These are phyloP conservation scores for Syzygium grande DNA, from an alignment of 345 rosid species.

Conservation along the genomic window DNA sequence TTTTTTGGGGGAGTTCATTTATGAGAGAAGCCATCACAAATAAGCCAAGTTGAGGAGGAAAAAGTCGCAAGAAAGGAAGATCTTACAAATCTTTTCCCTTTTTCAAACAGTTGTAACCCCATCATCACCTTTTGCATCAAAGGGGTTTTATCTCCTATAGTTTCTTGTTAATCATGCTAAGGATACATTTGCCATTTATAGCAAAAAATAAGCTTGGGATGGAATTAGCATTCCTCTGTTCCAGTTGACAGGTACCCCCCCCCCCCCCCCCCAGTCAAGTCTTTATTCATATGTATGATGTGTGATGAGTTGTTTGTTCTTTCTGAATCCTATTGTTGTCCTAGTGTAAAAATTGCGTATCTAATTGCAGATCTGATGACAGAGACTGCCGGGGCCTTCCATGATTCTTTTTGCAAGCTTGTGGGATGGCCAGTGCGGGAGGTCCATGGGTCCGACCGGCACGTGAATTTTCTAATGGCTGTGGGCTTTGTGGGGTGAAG, in stretches of 20 bases:
- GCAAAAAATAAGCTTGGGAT: neutral
- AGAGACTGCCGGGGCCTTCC: constrained; percentile 1
- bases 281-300: neutral
- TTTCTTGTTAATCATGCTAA: neutral
- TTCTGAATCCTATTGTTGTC: neutral
- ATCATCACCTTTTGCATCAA: constrained; percentile 30
- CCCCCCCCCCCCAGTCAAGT: neutral
- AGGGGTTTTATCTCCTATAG: constrained; percentile 4
- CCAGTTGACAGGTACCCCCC: neutral
- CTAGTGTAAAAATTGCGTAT: neutral
- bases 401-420: neutral
- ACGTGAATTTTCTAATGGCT: constrained; percentile 3
- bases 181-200: constrained; percentile 5
- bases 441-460: constrained; percentile 5
- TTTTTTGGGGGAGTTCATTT: constrained; percentile 23
- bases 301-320: neutral
- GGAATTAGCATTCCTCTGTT: neutral
- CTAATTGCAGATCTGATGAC: constrained; percentile 6
- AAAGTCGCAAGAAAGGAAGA: constrained; percentile 62
- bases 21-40: constrained; percentile 42
- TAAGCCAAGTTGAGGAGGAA: constrained; percentile 53
- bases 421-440: neutral
- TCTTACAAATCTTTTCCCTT: constrained; percentile 70
- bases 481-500: constrained; percentile 3
- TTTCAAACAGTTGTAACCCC: constrained; percentile 77